phyloP scores from a whole-genome alignment of 495 filamentous ascomycete genomes.

The Xylaria bambusicola region DNA sequence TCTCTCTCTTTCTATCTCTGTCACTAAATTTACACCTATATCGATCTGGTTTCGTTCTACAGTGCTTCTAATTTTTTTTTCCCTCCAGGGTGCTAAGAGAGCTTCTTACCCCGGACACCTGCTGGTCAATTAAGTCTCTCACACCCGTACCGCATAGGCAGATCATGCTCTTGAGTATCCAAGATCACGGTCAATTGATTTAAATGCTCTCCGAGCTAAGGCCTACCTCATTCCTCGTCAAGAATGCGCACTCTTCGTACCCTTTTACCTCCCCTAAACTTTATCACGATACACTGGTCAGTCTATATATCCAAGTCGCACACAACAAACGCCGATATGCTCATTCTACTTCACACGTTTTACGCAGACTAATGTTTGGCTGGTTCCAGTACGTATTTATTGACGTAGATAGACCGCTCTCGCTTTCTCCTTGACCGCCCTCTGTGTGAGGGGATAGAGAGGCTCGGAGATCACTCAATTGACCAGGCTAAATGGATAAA shows the following conservation, averaged over 20 bases:
- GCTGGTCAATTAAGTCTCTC: background rate
- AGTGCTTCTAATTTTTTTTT: too few relatives aligned
- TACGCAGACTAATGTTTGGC: background rate
- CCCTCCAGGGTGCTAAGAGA: too few relatives aligned
- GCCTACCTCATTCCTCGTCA: background rate
- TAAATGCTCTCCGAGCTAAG: background rate
- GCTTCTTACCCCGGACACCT: too few relatives aligned
- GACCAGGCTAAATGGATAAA: conserved; percentile 5
- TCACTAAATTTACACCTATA: too few relatives aligned
- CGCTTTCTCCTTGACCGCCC: background rate
- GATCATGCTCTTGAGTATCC: background rate
- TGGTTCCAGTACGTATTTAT: conserved; percentile 10
- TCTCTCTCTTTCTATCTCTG: too few relatives aligned
- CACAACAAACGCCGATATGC: too few relatives aligned
- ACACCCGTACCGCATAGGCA: background rate
- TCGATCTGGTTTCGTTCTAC: too few relatives aligned
- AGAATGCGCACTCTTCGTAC: conserved; percentile 11
- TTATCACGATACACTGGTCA: conserved; percentile 63
- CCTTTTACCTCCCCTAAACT: conserved; percentile 61
- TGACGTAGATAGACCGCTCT: background rate
- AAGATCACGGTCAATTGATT: background rate
- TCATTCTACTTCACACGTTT: background rate
- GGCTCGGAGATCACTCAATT: background rate
- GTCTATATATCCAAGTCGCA: too few relatives aligned
- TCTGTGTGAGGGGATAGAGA: background rate